These are phyloP conservation scores for Pseudogymnoascus verrucosus DNA, from an alignment of 2,329 filamentous ascomycete genomes.

Conservation along the genomic window DNA sequence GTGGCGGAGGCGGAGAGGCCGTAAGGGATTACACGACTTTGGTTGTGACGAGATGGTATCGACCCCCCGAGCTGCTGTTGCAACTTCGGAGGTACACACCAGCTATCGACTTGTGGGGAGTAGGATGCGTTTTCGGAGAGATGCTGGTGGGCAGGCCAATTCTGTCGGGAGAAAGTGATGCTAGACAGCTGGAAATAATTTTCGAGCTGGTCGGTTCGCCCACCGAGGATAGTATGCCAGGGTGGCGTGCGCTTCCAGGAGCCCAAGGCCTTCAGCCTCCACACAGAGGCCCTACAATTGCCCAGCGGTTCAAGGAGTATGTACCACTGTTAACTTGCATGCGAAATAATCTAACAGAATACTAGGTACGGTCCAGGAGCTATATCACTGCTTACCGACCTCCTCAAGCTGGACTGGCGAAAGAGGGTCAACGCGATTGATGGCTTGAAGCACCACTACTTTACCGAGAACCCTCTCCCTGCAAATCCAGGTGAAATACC, in stretches of 20 bases:
- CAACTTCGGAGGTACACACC: slow-evolving; percentile 89
- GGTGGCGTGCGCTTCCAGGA: slow-evolving; percentile 75
- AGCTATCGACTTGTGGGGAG: slow-evolving; percentile 96
- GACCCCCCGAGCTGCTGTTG: slow-evolving; percentile 85
- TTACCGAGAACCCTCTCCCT: slow-evolving; percentile 69
- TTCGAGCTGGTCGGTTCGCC: slow-evolving; percentile 89
- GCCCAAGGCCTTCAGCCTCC: slow-evolving; percentile 65
- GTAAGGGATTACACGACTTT: slow-evolving; percentile 89
- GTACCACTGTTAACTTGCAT: background rate
- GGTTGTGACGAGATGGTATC: slow-evolving; percentile 95
- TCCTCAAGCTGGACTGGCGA: slow-evolving; percentile 83
- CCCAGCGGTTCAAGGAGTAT: slow-evolving; percentile 55
- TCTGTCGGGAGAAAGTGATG: slow-evolving; percentile 78
- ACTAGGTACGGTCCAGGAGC: slow-evolving; percentile 58
- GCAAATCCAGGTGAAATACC: slow-evolving; percentile 82
- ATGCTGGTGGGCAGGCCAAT: slow-evolving; percentile 96
- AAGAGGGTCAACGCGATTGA: slow-evolving; percentile 88
- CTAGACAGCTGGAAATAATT: slow-evolving; percentile 85
- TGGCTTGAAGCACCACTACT: slow-evolving; percentile 86
- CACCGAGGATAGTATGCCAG: slow-evolving; percentile 85
- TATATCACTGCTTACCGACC: slow-evolving; percentile 70
- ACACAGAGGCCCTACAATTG: slow-evolving; percentile 55
- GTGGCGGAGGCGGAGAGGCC: slow-evolving; percentile 74
- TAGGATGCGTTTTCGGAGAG: slow-evolving; percentile 97
- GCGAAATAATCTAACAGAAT: slow-evolving; percentile 43